Conservation (phyloP, 495 filamentous ascomycete genomes). For the Neurospora sublineolata region DNA sequence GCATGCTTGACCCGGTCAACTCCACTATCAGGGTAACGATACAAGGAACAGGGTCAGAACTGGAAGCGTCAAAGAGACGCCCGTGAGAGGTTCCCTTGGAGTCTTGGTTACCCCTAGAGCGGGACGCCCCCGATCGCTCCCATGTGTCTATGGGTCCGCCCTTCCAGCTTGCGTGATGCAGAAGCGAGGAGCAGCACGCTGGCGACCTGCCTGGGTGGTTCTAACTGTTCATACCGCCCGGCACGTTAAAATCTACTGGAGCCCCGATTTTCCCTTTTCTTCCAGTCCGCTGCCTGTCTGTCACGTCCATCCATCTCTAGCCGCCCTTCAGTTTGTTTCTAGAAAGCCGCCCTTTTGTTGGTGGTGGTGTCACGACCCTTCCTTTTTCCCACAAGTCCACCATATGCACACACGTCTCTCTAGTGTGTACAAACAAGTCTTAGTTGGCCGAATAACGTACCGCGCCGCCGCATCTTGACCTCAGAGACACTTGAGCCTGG, state of each 20-base stretch:
- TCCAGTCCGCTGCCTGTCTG: not conserved
- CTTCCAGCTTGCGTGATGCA: conserved; percentile 13
- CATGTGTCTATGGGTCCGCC: conserved; percentile 2
- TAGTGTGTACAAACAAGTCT: not conserved
- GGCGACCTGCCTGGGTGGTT: conserved; percentile 3
- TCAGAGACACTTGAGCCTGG: not conserved
- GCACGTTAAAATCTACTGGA: conserved; percentile 9
- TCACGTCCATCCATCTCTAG: conserved; percentile 4
- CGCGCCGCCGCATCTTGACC: not conserved
- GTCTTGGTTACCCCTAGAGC: conserved; percentile 1
- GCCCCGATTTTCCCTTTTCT: conserved; percentile 12
- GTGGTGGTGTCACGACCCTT: conserved; percentile 1
- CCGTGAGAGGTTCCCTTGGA: conserved; percentile 4
- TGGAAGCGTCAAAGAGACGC: not conserved
- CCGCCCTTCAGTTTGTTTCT: conserved; percentile 1
- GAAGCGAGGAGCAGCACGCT: conserved; percentile 1
- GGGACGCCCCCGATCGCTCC: not conserved
- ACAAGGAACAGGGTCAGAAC: conserved; percentile 15
- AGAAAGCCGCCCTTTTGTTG: not conserved
- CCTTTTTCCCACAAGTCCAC: not conserved
- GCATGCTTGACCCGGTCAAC: conserved; percentile 11
- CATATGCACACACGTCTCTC: not conserved
- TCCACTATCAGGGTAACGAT: conserved; percentile 13
- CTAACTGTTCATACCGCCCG: not conserved
- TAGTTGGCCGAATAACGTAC: not conserved